Percentiles rank a stretch among this genome's conserved stretches.
Evolutionary conservation across 31 red algal genomes (phyloP).

Genomic region (Porphyra umbilicalis): DNA sequence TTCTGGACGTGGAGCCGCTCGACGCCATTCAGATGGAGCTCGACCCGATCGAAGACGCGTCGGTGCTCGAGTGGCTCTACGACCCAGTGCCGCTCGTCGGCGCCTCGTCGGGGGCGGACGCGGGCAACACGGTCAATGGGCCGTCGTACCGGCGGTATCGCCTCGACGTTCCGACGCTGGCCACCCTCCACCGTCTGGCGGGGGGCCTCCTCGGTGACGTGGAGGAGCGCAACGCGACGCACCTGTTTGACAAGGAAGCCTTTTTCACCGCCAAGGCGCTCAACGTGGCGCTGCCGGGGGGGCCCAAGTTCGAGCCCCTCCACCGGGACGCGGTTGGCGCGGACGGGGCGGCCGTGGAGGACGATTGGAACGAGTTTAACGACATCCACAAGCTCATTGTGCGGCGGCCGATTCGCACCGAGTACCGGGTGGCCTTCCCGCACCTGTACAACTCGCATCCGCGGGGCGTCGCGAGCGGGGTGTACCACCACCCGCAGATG

Average conservation of each 20-base stretch:
- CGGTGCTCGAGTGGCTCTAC: conserved; percentile 90
- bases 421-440: conserved; percentile 89
- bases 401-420: conserved; percentile 81
- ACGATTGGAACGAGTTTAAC: conserved; percentile 99
- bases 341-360: conserved; percentile 10
- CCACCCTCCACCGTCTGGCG: conserved; percentile 75
- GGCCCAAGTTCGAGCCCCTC: conserved; percentile 88
- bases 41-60: conserved; percentile 71
- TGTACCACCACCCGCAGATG: conserved; percentile 67
- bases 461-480: conserved; percentile 47
- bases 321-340: conserved; percentile 21
- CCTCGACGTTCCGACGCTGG: conserved; percentile 70
- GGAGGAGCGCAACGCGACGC: conserved; percentile 75
- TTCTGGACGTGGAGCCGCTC: conserved; percentile 85
- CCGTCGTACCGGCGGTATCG: conserved; percentile 47
- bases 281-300: conserved; percentile 78
- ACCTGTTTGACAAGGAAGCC: conserved; percentile 76
- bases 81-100: conserved; percentile 56
- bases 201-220: conserved; percentile 59
- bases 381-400: conserved; percentile 93
- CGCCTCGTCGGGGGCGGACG: neutral
- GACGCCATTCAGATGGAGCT: conserved; percentile 89
- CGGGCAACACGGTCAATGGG: conserved; percentile 37
- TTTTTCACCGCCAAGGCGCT: conserved; percentile 92
- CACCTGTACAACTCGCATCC: conserved; percentile 78